phyloP scores from a whole-genome alignment of 2,329 filamentous ascomycete species.

The Bipolaris zeicola region DNA sequence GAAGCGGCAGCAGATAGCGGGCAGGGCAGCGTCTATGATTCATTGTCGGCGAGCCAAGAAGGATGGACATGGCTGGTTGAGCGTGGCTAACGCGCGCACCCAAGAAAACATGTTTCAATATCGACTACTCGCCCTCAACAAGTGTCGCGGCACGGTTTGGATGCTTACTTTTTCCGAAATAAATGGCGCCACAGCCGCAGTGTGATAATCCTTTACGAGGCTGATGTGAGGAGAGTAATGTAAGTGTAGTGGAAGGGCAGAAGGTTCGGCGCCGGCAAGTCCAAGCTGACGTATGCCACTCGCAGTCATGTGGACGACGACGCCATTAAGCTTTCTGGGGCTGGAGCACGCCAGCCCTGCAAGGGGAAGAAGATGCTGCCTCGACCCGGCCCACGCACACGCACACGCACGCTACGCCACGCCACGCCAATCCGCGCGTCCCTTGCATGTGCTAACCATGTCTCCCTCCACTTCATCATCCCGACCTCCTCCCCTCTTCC shows the following conservation, averaged over 20 bases:
- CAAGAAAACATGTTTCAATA: constrained; percentile 9
- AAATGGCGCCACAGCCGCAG: constrained; percentile 5
- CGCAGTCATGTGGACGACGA: constrained; percentile 5
- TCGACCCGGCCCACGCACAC: constrained; percentile 10
- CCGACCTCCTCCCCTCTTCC: constrained; percentile 22
- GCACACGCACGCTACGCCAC: too few species aligned
- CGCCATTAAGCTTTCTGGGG: constrained; percentile 8
- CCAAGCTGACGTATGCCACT: constrained; percentile 7
- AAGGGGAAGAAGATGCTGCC: constrained; percentile 1
- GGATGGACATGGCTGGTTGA: constrained; percentile 4
- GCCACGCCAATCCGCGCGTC: constrained; percentile 4
- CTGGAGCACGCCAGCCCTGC: constrained; percentile 9
- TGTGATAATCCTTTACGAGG: background rate
- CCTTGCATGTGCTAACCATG: constrained; percentile 14
- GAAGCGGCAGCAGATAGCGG: background rate
- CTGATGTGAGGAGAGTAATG: background rate
- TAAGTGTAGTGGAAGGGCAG: background rate
- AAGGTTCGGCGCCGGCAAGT: background rate
- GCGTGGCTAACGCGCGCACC: background rate
- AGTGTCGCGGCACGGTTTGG: background rate
- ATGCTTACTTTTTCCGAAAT: background rate
- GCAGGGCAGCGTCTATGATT: background rate
- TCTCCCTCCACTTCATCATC: background rate
- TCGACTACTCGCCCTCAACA: background rate
- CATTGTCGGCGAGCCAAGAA: constrained; percentile 11